These are phyloP conservation scores for Hura crepitans DNA, from an alignment of 441 rosid genomes.

Conservation along the genomic window DNA sequence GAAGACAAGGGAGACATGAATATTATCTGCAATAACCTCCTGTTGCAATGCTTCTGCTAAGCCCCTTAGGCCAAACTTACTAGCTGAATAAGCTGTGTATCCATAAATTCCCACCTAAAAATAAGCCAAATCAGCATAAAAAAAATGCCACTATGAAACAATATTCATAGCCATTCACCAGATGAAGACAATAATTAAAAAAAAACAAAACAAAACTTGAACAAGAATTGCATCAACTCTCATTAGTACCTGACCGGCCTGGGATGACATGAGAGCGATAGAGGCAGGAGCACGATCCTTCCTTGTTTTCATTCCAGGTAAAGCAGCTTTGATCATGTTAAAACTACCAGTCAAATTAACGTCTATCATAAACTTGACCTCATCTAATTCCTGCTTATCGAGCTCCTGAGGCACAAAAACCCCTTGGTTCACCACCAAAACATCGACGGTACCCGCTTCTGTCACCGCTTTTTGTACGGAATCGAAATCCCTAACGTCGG, in stretches of 20 bases:
- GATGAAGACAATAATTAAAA: neutral
- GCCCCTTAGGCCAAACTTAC: constrained; percentile 88
- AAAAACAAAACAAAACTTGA: neutral
- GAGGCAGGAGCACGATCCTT: constrained; percentile 48
- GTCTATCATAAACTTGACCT: constrained; percentile 66
- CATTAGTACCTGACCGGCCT: constrained; percentile 70
- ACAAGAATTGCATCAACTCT: neutral
- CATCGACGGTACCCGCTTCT: constrained; percentile 66
- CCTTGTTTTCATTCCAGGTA: constrained; percentile 68
- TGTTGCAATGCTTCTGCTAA: constrained; percentile 96
- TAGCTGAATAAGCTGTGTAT: constrained; percentile 84
- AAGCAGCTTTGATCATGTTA: constrained; percentile 75
- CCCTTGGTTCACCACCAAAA: constrained; percentile 80
- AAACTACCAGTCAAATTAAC: constrained; percentile 83
- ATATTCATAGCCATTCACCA: neutral
- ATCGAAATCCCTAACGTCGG: constrained; percentile 76
- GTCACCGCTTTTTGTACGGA: constrained; percentile 51
- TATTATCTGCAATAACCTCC: constrained; percentile 70
- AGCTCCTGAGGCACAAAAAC: constrained; percentile 63
- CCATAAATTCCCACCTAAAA: constrained; percentile 85
- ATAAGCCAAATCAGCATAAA: constrained; percentile 11
- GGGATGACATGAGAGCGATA: constrained; percentile 77
- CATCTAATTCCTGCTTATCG: constrained; percentile 60
- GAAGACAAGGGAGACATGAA: constrained; percentile 71
- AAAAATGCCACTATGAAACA: too few species aligned